These are phyloP conservation scores for Mytilinidion resinicola DNA, from an alignment of 495 filamentous ascomycete species.

Conservation along the genomic window DNA sequence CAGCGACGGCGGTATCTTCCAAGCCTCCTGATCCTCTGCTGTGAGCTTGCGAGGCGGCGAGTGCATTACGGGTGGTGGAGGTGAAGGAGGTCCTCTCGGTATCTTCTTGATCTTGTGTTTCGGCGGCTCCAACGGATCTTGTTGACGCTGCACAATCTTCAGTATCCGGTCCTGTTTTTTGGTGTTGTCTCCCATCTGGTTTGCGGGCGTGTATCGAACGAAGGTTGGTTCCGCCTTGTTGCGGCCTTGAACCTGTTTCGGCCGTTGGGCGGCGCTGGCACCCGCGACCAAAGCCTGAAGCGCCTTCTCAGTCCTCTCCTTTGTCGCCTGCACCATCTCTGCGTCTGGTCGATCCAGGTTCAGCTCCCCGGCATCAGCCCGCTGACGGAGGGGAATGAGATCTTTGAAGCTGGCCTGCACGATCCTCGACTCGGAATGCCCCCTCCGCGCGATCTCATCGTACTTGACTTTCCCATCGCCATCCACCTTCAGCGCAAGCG, in stretches of 20 bases:
- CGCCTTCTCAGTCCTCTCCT: slow-evolving; percentile 82
- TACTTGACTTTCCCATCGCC: slow-evolving; percentile 90
- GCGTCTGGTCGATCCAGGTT: slow-evolving; percentile 80
- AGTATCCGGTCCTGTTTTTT: slow-evolving; percentile 92
- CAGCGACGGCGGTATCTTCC: slow-evolving; percentile 90
- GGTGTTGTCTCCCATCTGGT: slow-evolving; percentile 90
- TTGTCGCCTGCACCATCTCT: slow-evolving; percentile 73
- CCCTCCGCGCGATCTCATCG: slow-evolving; percentile 88
- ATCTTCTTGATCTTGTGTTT: slow-evolving; percentile 99
- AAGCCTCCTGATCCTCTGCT: slow-evolving; percentile 93
- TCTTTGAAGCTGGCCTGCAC: slow-evolving; percentile 96
- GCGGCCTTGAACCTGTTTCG: slow-evolving; percentile 81
- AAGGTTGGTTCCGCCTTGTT: slow-evolving; percentile 80
- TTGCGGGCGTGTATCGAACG: slow-evolving; percentile 90
- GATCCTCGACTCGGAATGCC: slow-evolving; percentile 74
- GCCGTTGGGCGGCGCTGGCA: slow-evolving; percentile 85
- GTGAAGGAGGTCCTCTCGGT: slow-evolving; percentile 84
- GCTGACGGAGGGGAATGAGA: slow-evolving; percentile 87
- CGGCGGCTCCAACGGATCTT: slow-evolving; percentile 95
- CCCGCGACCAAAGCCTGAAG: slow-evolving; percentile 75
- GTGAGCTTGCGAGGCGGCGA: slow-evolving; percentile 92
- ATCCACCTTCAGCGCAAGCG: slow-evolving; percentile 86
- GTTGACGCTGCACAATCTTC: slow-evolving; percentile 93
- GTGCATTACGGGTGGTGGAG: slow-evolving; percentile 91
- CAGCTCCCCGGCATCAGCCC: slow-evolving; percentile 89